phyloP scores from a whole-genome alignment of 208 protist genomes.

The Crithidia bombi region DNA sequence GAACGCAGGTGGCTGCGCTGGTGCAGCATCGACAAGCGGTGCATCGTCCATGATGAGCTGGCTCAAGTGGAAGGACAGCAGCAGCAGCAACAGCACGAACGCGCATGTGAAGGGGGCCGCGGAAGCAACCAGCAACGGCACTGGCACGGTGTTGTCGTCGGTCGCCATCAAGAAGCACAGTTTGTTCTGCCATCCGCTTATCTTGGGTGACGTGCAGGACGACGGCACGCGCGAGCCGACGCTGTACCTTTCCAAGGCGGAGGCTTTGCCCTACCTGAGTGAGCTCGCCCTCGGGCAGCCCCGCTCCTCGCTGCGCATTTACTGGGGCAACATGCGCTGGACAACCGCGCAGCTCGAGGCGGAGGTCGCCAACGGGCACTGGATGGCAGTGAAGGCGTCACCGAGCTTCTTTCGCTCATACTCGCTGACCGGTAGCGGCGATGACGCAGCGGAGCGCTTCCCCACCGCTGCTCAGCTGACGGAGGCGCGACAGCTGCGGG shows the following conservation, averaged over 20 bases:
- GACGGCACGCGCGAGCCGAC: conserved; percentile 75
- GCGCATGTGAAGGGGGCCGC: not conserved
- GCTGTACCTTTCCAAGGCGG: conserved; percentile 79
- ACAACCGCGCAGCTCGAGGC: conserved; percentile 70
- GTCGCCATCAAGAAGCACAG: conserved; percentile 29
- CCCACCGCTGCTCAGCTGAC: conserved; percentile 67
- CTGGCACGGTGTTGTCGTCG: not conserved
- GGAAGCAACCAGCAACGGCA: not conserved
- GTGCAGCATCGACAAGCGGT: conserved; percentile 3
- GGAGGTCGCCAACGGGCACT: conserved; percentile 86
- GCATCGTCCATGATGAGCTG: conserved; percentile 43
- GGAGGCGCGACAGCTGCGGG: conserved; percentile 43
- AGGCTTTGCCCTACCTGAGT: conserved; percentile 82
- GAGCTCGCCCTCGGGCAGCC: conserved; percentile 67
- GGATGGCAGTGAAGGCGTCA: conserved; percentile 80
- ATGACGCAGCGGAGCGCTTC: conserved; percentile 52
- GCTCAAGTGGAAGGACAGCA: conserved; percentile 57
- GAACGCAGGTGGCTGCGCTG: not conserved
- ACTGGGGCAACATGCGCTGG: conserved; percentile 89
- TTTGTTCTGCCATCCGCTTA: conserved; percentile 71
- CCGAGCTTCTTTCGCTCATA: conserved; percentile 83
- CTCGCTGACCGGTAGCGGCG: conserved; percentile 31
- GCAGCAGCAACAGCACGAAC: not conserved
- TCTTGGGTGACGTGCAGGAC: conserved; percentile 45
- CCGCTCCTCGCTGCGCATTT: conserved; percentile 79